These are phyloP conservation scores for Dictyostelium purpureum DNA, from an alignment of 78 protist genomes.

Conservation along the genomic window DNA sequence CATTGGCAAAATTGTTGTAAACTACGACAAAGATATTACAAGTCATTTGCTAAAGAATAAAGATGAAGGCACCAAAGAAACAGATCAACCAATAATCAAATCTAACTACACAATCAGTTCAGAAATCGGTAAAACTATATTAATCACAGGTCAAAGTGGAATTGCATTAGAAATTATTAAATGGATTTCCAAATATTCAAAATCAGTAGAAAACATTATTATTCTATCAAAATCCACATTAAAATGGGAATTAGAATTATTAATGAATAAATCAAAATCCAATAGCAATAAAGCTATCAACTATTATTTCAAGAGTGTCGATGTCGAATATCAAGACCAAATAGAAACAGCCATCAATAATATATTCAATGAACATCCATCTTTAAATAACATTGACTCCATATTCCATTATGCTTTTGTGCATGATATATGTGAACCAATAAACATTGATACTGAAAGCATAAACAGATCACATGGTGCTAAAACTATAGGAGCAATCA, in stretches of 20 bases:
- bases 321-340: background rate
- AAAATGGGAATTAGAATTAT: constrained; percentile 49
- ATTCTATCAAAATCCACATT: constrained; percentile 20
- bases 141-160: constrained; percentile 74
- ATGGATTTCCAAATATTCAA: constrained; percentile 41
- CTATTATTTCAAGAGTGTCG: constrained; percentile 4
- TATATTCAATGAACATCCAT: background rate
- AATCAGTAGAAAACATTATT: constrained; percentile 1
- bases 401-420: constrained; percentile 66
- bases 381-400: constrained; percentile 1
- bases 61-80: background rate
- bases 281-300: background rate
- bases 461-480: constrained; percentile 21
- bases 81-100: background rate
- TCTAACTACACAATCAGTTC: background rate
- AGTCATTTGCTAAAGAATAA: too few species aligned
- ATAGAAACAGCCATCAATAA: background rate
- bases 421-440: background rate
- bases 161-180: constrained; percentile 5
- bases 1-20: constrained; percentile 31
- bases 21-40: too few species aligned
- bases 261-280: constrained; percentile 11
- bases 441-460: background rate
- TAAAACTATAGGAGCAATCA: constrained; percentile 79
- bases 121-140: background rate